Evolutionary conservation across 345 rosid genomes (phyloP).

Genomic region (Moricandia arvensis): DNA sequence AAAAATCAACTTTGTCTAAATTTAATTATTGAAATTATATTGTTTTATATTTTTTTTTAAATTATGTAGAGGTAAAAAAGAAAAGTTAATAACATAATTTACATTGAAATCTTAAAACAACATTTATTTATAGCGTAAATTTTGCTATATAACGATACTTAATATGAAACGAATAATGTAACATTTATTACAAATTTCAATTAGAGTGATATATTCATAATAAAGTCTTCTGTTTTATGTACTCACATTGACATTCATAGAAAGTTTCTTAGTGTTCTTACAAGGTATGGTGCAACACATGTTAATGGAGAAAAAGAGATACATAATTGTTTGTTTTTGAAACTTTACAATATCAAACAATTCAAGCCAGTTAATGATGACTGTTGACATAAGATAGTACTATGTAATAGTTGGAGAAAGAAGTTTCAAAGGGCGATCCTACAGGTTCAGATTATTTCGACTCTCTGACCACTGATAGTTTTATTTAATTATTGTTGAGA

Average conservation of each 20-base stretch:
- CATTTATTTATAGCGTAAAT: too few relatives aligned
- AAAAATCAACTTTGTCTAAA: too few relatives aligned
- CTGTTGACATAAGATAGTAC: slow-evolving; percentile 19
- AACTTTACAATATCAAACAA: slow-evolving; percentile 11
- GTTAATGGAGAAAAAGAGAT: not conserved
- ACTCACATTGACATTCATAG: not conserved
- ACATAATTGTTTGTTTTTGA: not conserved
- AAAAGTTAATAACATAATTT: too few relatives aligned
- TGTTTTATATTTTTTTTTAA: too few relatives aligned
- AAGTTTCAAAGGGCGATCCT: slow-evolving; percentile 18
- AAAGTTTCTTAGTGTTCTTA: not conserved
- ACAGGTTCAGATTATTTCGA: slow-evolving; percentile 25
- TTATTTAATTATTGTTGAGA: not conserved
- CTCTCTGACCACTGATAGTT: slow-evolving; percentile 10
- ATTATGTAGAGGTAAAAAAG: too few relatives aligned
- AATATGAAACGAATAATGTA: too few relatives aligned
- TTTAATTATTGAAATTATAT: too few relatives aligned
- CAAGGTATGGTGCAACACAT: not conserved
- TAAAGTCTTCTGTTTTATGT: not conserved
- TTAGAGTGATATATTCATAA: not conserved
- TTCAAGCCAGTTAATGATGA: not conserved
- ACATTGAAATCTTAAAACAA: too few relatives aligned
- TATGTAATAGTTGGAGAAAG: slow-evolving; percentile 16
- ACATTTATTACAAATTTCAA: not conserved
- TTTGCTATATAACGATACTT: too few relatives aligned